These are phyloP conservation scores for Sporothrix variecibatus DNA, from an alignment of 2,329 filamentous ascomycete genomes.

Conservation along the genomic window DNA sequence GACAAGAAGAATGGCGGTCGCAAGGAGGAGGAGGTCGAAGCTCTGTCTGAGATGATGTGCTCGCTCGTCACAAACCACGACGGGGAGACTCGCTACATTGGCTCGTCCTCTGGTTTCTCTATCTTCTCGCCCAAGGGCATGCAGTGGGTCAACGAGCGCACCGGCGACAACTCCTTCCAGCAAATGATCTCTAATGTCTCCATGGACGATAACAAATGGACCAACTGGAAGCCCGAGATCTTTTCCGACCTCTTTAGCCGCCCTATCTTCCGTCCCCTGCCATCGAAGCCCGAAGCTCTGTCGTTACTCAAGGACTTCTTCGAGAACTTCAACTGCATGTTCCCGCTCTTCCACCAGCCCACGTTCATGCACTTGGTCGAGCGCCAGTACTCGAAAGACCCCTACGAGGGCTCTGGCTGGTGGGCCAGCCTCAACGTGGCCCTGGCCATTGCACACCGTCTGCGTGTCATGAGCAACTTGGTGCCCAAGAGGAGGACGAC, in stretches of 20 bases:
- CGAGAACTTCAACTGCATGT: constrained; percentile 99
- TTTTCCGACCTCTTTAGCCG: constrained; percentile 90
- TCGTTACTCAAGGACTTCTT: constrained; percentile 93
- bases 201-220: constrained; percentile 92
- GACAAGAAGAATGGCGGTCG: constrained; percentile 50
- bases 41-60: constrained; percentile 97
- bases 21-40: constrained; percentile 73
- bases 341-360: constrained; percentile 93
- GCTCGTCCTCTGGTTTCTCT: constrained; percentile 95
- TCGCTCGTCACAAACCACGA: constrained; percentile 92
- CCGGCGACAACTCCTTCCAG: constrained; percentile 92
- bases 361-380: constrained; percentile 98
- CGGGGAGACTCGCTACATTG: constrained; percentile 94
- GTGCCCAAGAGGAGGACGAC: constrained; percentile 89
- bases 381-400: constrained; percentile 86
- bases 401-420: constrained; percentile 95
- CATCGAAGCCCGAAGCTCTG: constrained; percentile 81
- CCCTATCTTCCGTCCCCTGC: constrained; percentile 78
- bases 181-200: constrained; percentile 92
- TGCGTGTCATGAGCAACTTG: constrained; percentile 93
- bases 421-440: constrained; percentile 96
- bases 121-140: constrained; percentile 99
- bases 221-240: constrained; percentile 96
- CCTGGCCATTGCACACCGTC: constrained; percentile 86
- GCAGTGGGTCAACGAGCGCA: constrained; percentile 97